Conservation (phyloP, 1,284 basidiomycete species). For the Wolfiporia cocos region DNA sequence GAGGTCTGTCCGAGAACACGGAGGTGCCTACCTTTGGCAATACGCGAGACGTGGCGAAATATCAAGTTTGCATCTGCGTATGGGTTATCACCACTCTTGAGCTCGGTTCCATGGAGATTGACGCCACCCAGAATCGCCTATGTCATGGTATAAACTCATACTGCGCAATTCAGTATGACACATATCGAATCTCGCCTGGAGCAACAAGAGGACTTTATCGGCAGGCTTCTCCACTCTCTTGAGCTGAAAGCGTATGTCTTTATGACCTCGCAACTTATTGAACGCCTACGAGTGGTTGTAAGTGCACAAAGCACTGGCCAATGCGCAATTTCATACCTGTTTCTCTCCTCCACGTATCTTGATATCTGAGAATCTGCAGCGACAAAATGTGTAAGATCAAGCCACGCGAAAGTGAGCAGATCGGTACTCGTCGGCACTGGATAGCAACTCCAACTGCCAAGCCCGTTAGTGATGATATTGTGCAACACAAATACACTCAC, state of each 20-base stretch:
- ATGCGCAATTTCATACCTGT: slow-evolving; percentile 32
- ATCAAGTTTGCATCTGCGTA: slow-evolving; percentile 58
- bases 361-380: slow-evolving; percentile 53
- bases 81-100: slow-evolving; percentile 67
- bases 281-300: slow-evolving; percentile 35
- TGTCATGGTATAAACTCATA: background rate
- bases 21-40: slow-evolving; percentile 53
- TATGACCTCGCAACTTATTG: slow-evolving; percentile 59
- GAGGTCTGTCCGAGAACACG: too few relatives aligned
- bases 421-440: slow-evolving; percentile 59
- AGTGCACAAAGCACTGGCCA: background rate
- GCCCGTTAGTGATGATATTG: slow-evolving; percentile 7
- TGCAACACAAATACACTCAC: slow-evolving; percentile 34
- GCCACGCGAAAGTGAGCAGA: too few relatives aligned
- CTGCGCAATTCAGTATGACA: background rate
- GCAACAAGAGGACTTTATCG: slow-evolving; percentile 69
- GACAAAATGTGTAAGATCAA: too few relatives aligned
- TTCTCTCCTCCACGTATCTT: slow-evolving; percentile 70
- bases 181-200: slow-evolving; percentile 44
- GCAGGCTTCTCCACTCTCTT: slow-evolving; percentile 60
- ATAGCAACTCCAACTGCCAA: slow-evolving; percentile 57
- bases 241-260: slow-evolving; percentile 66
- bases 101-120: slow-evolving; percentile 58
- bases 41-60: slow-evolving; percentile 63
- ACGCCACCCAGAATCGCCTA: slow-evolving; percentile 75